Evolutionary conservation across 139 green algal genomes (phyloP), one percentile per base, ranked within the genome.

Genomic region (Ettlia oleoabundans): DNA sequence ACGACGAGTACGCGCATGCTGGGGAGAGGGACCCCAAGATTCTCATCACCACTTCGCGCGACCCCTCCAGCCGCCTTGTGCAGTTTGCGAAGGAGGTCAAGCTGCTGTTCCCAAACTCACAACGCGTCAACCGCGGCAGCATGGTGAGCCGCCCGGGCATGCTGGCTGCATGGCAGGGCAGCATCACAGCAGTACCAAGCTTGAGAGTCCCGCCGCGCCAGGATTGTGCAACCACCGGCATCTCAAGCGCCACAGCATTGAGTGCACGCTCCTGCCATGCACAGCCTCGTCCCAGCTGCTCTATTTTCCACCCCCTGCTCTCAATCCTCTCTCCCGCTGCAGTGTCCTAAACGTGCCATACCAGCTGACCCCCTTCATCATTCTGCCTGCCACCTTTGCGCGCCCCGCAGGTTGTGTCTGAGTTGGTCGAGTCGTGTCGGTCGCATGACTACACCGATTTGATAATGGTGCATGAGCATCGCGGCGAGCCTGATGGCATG

Each of bases 21-120:
- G 94, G 92, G 7, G 91, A 96, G 86, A 38, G 76, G 15, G 94
- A 99, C 84, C 97, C 97, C 26, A 98, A 97, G 85, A 87, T 96
- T 0, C 89, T 99, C 22, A 76, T 99, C 64, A 99, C 97, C 33
- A 99, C 97, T 28, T 96, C 89, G 15, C 79, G 97, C 3, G 94
- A 99, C 85, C 96, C 97, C 69, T 96, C 89, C 86, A 94, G 81
- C 66, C 86, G 95, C 37, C 90, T 99, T 22, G 89, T 89, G 33
- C 93, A 98, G 78, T 99, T 99, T 88, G 93, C 93, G 38, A 99
- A 99, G 89, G 97, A 99, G 85, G 84, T 99, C 76, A 97, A 97
- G 81, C 93, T 99, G 53, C 84, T 99, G 21, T 85, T 99, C 26
- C 97, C 97, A 68, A 98, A 98, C 84, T 82, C 90, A 4, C 90